These are phyloP conservation scores for Aspergillus sparsus DNA, from an alignment of 495 filamentous ascomycete species.

Conservation along the genomic window DNA sequence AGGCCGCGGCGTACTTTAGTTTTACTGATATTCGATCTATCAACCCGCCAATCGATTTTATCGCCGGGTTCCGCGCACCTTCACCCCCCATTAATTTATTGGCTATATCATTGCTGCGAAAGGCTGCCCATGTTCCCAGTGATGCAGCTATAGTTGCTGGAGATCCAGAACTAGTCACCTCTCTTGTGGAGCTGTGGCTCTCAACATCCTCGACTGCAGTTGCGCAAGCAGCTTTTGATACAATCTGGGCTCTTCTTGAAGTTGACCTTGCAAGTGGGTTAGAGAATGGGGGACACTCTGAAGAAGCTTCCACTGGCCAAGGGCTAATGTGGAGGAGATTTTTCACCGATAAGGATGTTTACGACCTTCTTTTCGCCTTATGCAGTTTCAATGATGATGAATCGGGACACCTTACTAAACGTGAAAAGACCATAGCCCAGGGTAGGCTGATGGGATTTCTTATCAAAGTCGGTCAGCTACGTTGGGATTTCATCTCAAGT, in stretches of 20 bases:
- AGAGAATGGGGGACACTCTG: constrained; percentile 49
- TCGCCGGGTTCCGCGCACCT: constrained; percentile 57
- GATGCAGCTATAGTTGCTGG: constrained; percentile 70
- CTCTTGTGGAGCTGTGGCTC: constrained; percentile 71
- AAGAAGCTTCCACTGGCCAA: constrained; percentile 53
- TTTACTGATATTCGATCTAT: constrained; percentile 49
- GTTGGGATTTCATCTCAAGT: constrained; percentile 60
- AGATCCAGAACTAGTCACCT: constrained; percentile 60
- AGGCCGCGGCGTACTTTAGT: constrained; percentile 38
- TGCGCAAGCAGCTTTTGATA: constrained; percentile 64
- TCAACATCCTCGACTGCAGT: constrained; percentile 69
- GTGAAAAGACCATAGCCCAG: constrained; percentile 75
- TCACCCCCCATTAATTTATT: constrained; percentile 68
- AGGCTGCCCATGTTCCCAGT: constrained; percentile 59
- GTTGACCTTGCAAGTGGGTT: constrained; percentile 55
- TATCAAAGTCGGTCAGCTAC: constrained; percentile 62
- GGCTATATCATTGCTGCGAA: constrained; percentile 68
- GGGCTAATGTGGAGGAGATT: constrained; percentile 72
- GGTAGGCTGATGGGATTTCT: constrained; percentile 72
- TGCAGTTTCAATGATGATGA: constrained; percentile 52
- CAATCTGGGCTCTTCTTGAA: constrained; percentile 70
- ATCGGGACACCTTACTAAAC: constrained; percentile 50
- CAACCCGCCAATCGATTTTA: constrained; percentile 48
- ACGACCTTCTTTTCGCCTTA: constrained; percentile 62
- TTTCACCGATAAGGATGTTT: constrained; percentile 66